Percentiles rank a stretch among this genome's conserved stretches.
Conservation (phyloP, 2,329 filamentous ascomycete genomes). For the Claviceps monticola region DNA sequence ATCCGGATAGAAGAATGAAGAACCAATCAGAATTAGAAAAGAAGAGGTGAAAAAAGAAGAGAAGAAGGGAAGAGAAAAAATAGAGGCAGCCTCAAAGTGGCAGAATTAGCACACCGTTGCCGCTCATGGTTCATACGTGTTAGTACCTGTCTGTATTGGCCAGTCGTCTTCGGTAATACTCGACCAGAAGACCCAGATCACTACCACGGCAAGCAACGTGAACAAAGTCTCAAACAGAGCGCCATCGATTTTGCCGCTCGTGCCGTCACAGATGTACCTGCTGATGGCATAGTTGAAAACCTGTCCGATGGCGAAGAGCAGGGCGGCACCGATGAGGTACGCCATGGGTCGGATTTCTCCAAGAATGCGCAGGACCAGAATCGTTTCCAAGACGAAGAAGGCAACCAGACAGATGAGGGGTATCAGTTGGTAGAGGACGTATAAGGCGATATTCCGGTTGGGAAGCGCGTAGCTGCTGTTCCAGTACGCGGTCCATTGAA, state of each 20-base stretch:
- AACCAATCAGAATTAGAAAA: background rate
- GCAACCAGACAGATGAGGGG: conserved; percentile 80
- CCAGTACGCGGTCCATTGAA: conserved; percentile 72
- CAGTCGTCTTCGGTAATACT: conserved; percentile 99
- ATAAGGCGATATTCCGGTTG: conserved; percentile 71
- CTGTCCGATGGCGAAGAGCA: conserved; percentile 85
- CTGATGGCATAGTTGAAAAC: conserved; percentile 95
- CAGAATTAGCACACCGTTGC: background rate
- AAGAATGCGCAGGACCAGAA: conserved; percentile 73
- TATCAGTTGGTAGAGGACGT: conserved; percentile 83
- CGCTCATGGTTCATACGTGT: conserved; percentile 23
- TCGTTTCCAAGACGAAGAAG: conserved; percentile 71
- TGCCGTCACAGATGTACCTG: conserved; percentile 75
- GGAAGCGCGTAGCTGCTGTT: conserved; percentile 41
- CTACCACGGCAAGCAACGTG: conserved; percentile 68
- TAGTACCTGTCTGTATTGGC: conserved; percentile 43
- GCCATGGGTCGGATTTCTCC: conserved; percentile 89
- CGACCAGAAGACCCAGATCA: conserved; percentile 93
- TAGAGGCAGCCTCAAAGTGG: conserved; percentile 1
- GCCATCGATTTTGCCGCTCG: conserved; percentile 77
- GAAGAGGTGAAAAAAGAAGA: conserved; percentile 2
- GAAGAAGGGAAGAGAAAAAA: background rate
- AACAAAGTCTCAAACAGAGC: conserved; percentile 88
- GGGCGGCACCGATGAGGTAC: conserved; percentile 57
- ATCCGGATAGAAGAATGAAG: conserved; percentile 1